These are phyloP conservation scores for Pseudogymnoascus sp. DNA, from an alignment of 2,329 filamentous ascomycete genomes.

Conservation along the genomic window DNA sequence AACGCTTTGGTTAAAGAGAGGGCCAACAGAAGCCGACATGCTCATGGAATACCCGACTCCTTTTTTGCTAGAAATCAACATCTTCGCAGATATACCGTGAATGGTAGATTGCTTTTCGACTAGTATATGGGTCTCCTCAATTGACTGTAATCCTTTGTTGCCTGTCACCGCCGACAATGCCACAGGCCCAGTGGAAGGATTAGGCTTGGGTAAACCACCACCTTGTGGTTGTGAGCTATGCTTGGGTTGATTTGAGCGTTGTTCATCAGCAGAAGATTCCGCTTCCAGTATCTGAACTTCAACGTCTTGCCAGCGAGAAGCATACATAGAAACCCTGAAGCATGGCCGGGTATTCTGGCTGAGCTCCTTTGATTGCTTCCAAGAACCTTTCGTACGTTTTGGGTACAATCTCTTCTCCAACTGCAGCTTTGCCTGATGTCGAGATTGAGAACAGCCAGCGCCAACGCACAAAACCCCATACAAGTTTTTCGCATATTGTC, in stretches of 20 bases:
- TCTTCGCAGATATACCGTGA: not conserved
- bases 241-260: not conserved
- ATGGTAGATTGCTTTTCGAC: not conserved
- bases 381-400: not conserved
- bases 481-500: not conserved
- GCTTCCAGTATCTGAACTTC: not conserved
- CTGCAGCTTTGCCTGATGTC: constrained; percentile 2
- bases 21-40: not conserved
- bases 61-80: not conserved
- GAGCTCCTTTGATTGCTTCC: not conserved
- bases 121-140: not conserved
- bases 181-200: not conserved
- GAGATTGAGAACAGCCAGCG: not conserved
- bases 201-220: not conserved
- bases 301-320: constrained; percentile 2
- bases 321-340: not conserved
- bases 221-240: not conserved
- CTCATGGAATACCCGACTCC: not conserved
- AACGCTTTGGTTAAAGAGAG: not conserved
- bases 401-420: not conserved
- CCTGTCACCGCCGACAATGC: not conserved
- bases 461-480: not conserved
- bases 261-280: not conserved
- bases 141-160: not conserved
- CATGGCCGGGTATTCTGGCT: not conserved